phyloP scores from a whole-genome alignment of 495 filamentous ascomycete genomes.

The Talaromyces wortmannii region DNA sequence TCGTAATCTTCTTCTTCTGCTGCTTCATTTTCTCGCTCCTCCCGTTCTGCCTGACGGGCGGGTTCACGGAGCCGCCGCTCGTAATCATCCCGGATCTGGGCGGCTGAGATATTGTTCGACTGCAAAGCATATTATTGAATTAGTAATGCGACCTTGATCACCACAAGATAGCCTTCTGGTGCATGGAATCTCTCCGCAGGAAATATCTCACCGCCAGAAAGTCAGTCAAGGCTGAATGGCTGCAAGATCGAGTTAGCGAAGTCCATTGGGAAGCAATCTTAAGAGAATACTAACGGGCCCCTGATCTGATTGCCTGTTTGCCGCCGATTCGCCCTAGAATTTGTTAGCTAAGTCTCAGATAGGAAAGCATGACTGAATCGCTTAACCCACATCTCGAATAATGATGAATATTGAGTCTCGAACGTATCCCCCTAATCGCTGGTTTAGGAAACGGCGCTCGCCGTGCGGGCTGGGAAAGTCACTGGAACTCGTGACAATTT shows the following conservation, averaged over 20 bases:
- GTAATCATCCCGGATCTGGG: constrained; percentile 64
- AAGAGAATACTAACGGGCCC: constrained; percentile 46
- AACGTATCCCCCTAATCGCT: too few relatives aligned
- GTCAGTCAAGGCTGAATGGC: constrained; percentile 72
- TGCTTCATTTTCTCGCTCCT: constrained; percentile 11
- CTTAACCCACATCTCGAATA: neutral
- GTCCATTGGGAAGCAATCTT: neutral
- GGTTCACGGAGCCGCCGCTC: constrained; percentile 39
- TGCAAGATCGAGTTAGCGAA: constrained; percentile 17
- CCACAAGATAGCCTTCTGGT: neutral
- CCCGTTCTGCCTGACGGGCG: constrained; percentile 27
- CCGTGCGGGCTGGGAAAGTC: constrained; percentile 12
- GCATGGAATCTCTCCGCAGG: neutral
- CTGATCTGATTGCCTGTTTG: constrained; percentile 47
- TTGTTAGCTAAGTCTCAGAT: neutral
- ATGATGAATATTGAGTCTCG: too few relatives aligned
- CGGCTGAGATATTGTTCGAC: constrained; percentile 86
- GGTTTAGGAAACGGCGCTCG: neutral
- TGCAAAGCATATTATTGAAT: constrained; percentile 14
- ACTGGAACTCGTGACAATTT: constrained; percentile 35
- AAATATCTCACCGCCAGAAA: constrained; percentile 61
- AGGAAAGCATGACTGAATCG: neutral
- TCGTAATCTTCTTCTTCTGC: constrained; percentile 22
- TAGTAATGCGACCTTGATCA: neutral
- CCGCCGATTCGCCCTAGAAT: constrained; percentile 30